Evolutionary conservation across 257 asterid genomes (phyloP).

Genomic region (Salvia hispanica): DNA sequence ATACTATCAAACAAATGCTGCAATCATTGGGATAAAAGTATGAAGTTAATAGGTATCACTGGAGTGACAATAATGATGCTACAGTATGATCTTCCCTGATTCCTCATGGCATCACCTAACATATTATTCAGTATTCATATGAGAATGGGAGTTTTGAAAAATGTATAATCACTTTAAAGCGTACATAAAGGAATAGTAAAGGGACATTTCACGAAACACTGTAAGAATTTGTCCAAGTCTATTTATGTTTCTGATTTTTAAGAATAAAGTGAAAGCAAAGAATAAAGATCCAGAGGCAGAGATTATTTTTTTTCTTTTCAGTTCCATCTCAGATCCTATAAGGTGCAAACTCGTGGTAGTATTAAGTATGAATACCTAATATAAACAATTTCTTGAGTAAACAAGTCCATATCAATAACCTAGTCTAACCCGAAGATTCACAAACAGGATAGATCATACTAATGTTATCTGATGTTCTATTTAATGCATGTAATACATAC

Average conservation of each 20-base stretch:
- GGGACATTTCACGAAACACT: slow-evolving; percentile 8
- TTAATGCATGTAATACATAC: no score
- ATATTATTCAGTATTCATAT: slow-evolving; percentile 16
- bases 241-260: background rate
- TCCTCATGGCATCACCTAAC: background rate
- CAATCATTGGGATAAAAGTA: slow-evolving; percentile 24
- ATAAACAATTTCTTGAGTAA: background rate
- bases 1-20: slow-evolving; percentile 76
- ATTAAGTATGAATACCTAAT: slow-evolving; percentile 5
- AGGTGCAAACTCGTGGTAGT: slow-evolving; percentile 5
- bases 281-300: background rate
- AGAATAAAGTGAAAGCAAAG: background rate
- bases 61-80: slow-evolving; percentile 14
- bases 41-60: slow-evolving; percentile 25
- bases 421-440: background rate
- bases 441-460: background rate
- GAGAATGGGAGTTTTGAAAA: slow-evolving; percentile 9
- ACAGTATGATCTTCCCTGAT: slow-evolving; percentile 2
- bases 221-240: background rate
- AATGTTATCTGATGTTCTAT: background rate
- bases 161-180: background rate
- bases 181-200: background rate
- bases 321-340: slow-evolving; percentile 4
- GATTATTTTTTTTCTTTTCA: slow-evolving; percentile 1
- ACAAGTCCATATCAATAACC: slow-evolving; percentile 8